Evolutionary conservation across 1,284 basidiomycete genomes (phyloP), one percentile per base, ranked within the genome.

Genomic region (Cutaneotrichosporon spelunceum): DNA sequence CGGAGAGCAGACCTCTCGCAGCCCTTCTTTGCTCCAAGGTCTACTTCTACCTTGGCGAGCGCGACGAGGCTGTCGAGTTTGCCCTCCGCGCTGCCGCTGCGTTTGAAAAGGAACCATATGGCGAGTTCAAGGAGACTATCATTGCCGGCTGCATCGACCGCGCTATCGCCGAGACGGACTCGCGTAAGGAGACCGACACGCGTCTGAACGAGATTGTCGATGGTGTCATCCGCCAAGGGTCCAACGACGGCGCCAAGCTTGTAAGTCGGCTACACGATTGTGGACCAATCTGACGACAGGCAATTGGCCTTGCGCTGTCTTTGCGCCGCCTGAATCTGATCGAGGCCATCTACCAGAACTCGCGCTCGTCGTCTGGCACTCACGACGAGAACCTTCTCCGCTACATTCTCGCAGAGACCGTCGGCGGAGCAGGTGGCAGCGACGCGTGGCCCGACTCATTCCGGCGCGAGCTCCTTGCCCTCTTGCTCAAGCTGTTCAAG

Each of bases 101-200:
- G 70, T 96, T 98, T 73, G 87, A 90, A 73, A 83, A 84, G 19
- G 90, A 93, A 74, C 71, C 82, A 78, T 47, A 79, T 80, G 88
- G 87, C 64, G 93, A 97, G 80, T 98, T 91, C 78, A 86, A 91
- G 23, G 92, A 97, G 79, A 97, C 94, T 5, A 87, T 97, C 67
- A 85, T 96, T 61, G 91, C 93, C 67, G 93, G 92, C 75, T 93
- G 93, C 54, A 92, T 97, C 72, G 93, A 97, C 83, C 84, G 88
- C 62, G 96, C 95, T 72, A 90, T 95, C 65, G 80, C 72, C 19
- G 69, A 74, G 59, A 78, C 79, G 11, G 65, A 73, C 82, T 68
- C 79, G 82, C 87, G 66, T 72, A 59, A 68, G 47, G 49, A 68
- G 70, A 85, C 92, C 57, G 93, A 95, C 73, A 79, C 86, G 4